Conservation (phyloP, 78 protist species). For the Guillardia theta region DNA sequence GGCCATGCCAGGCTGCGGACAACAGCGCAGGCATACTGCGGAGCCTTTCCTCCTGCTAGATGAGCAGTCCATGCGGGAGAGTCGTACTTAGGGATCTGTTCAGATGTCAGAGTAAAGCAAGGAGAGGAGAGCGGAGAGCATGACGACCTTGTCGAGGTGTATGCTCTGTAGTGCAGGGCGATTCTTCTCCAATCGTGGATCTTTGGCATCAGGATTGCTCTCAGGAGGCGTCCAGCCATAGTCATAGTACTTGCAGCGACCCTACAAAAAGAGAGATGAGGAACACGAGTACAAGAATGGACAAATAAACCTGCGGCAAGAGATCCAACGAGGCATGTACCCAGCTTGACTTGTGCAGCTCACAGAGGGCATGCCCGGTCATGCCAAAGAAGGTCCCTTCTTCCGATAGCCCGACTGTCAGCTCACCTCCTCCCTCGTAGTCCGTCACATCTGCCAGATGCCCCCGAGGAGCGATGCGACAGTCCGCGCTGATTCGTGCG, state of each 20-base stretch:
- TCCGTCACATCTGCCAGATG: slow-evolving; percentile 13
- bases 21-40: neutral
- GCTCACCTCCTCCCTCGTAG: slow-evolving; percentile 31
- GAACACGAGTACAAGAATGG: neutral
- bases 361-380: neutral
- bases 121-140: too few species aligned
- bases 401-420: neutral
- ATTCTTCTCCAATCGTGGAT: neutral
- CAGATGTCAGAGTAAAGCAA: too few species aligned
- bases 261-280: neutral
- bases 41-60: neutral
- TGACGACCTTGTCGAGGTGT: neutral
- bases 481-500: neutral
- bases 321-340: neutral
- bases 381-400: slow-evolving; percentile 17
- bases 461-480: slow-evolving; percentile 7
- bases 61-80: slow-evolving; percentile 16
- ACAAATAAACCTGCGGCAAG: neutral
- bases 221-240: slow-evolving; percentile 14
- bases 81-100: neutral
- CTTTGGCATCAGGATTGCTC: neutral
- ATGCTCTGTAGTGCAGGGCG: neutral
- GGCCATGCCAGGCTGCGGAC: slow-evolving; percentile 22
- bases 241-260: neutral
- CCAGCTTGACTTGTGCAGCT: neutral